Evolutionary conservation across 768 basidiomycete genomes (phyloP).

Genomic region (Suillus sp.): DNA sequence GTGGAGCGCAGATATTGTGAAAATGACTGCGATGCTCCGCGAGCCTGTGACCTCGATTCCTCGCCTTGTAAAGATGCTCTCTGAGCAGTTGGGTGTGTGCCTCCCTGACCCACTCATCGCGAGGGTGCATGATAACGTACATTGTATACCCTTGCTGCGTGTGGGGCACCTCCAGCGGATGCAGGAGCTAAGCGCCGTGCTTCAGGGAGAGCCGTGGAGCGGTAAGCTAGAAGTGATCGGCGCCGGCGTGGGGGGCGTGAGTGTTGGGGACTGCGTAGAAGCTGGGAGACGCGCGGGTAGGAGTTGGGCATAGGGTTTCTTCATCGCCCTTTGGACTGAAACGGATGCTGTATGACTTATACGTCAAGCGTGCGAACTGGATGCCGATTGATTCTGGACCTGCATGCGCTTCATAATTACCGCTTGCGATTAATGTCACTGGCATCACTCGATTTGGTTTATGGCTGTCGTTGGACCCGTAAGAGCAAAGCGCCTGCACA

Average conservation of each 20-base stretch:
- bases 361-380: background rate
- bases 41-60: conserved; percentile 56
- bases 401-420: background rate
- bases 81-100: conserved; percentile 44
- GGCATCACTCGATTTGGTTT: background rate
- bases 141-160: conserved; percentile 78
- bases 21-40: conserved; percentile 90
- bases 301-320: conserved; percentile 36
- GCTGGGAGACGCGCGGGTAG: conserved; percentile 62
- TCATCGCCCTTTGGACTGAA: background rate
- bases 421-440: background rate
- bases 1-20: conserved; percentile 50
- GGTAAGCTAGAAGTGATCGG: conserved; percentile 67
- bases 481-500: background rate
- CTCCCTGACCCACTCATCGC: conserved; percentile 61
- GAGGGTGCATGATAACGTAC: conserved; percentile 52
- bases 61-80: conserved; percentile 36
- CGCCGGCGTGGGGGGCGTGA: conserved; percentile 86
- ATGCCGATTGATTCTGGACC: background rate
- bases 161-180: conserved; percentile 77
- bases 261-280: conserved; percentile 83
- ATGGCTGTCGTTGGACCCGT: background rate
- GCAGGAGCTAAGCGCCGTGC: conserved; percentile 50
- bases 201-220: conserved; percentile 46
- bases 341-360: background rate